Conservation (phyloP, 768 basidiomycete species). For the Hebeloma cylindrosporum region DNA sequence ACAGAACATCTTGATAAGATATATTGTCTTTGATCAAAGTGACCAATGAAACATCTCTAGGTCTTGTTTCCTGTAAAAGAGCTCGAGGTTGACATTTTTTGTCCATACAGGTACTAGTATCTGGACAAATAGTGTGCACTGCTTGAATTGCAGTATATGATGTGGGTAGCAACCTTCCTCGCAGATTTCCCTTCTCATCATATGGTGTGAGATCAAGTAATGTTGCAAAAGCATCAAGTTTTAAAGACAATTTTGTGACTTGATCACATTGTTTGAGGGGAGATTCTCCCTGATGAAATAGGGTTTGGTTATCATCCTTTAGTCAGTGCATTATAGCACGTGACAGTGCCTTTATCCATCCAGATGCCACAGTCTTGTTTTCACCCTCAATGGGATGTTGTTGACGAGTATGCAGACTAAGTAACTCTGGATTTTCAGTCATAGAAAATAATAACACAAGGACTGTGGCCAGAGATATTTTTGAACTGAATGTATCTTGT, state of each 20-base stretch:
- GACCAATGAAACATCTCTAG: background rate
- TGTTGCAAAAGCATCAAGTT: no score
- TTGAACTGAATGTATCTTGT: constrained; percentile 11
- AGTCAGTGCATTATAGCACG: no score
- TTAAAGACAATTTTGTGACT: no score
- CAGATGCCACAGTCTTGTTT: no score
- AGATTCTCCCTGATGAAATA: no score
- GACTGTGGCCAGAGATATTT: constrained; percentile 16
- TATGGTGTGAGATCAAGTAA: no score
- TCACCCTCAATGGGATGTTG: no score
- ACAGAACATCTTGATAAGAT: background rate
- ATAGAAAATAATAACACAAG: constrained; percentile 20
- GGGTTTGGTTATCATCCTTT: no score
- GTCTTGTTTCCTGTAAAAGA: background rate
- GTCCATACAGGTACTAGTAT: background rate
- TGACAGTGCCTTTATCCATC: no score
- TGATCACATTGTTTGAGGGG: no score
- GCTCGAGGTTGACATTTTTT: background rate
- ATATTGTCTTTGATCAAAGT: background rate
- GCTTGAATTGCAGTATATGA: background rate
- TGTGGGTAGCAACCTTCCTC: background rate
- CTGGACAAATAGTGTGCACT: background rate
- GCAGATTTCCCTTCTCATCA: no score
- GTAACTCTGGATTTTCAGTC: constrained; percentile 18
- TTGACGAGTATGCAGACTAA: constrained; percentile 19